Conservation (phyloP, 306 rosid species). For the Vigna nakashimae region DNA sequence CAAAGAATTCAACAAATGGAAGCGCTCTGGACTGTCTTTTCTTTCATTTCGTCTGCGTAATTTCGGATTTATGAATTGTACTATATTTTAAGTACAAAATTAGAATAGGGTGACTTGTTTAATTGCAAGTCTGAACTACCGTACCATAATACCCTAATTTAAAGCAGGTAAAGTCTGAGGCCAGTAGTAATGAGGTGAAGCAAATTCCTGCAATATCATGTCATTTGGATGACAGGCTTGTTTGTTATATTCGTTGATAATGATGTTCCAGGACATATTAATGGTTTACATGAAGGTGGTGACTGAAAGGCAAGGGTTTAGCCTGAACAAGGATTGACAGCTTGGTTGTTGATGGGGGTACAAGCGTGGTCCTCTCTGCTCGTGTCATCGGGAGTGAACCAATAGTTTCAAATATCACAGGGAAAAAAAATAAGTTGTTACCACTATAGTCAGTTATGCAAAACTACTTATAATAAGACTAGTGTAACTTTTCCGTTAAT, state of each 20-base stretch:
- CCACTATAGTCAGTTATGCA: neutral
- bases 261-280: constrained; percentile 31
- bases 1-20: neutral
- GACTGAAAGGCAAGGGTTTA: constrained; percentile 3
- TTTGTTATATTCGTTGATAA: constrained; percentile 6
- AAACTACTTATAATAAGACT: neutral
- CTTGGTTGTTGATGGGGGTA: neutral
- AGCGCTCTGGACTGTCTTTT: neutral
- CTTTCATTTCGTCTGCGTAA: neutral
- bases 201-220: neutral
- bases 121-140: neutral
- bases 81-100: neutral
- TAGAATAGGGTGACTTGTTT: constrained; percentile 4
- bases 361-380: neutral
- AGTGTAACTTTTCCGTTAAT: neutral
- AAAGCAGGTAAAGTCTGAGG: neutral
- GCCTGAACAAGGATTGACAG: neutral
- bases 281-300: constrained; percentile 12
- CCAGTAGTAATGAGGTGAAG: constrained; percentile 9
- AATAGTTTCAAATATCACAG: constrained; percentile 23
- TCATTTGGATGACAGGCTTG: neutral
- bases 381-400: neutral
- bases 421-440: neutral
- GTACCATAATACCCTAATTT: neutral
- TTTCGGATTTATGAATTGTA: constrained; percentile 8